Evolutionary conservation across 1,284 basidiomycete species (phyloP), one percentile per base, ranked within the genome.

Genomic region (Schizopora paradoxa): DNA sequence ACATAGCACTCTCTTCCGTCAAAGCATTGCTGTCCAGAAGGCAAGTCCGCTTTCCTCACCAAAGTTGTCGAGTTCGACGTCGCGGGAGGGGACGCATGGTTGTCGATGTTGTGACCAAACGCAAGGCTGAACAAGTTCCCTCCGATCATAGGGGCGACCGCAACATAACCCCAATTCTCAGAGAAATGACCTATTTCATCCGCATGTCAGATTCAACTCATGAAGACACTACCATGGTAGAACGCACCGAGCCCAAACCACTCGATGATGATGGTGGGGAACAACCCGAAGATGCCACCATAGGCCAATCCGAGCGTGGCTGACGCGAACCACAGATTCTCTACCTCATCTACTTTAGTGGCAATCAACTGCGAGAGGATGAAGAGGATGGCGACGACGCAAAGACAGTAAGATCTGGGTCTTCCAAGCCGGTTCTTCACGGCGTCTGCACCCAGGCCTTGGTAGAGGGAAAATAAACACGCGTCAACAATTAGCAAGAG

Each of bases 121-220:
- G 86, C 68, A 31, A 94, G 58, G 32, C 90, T 91, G 64, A 93
- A 90, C 1, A 91, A 42, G 65, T 94, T 95, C 0, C 87, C 87
- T 5, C 86, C 87, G 2, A 92, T 40, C 47, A 91, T 74, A 1
- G 92, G 90, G 0, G 85, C 77, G 14, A 92, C 65, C 5, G 78
- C 79, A 22, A 86, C 72, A 59, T 78, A 87, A 13, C 92, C 92
- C 82, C 82, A 93, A 62, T 94, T 95, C 65, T 91, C 83, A 2
- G 80, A 81, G 56, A 89, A 82, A 56, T 84, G 82, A 11, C 67
- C 80, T 82, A 47, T 26, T 10, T 16, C 18, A 29, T 44, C 41
- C 32, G 26, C 18, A 26, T 33, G 7, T 29, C 23, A 36, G 19
- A 37, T 8, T 31, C 10, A 47, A 48, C 25, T 33, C 25, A 47